Base-by-base conservation (phyloP, 495 filamentous ascomycete species). In the Xylaria sp. region DNA sequence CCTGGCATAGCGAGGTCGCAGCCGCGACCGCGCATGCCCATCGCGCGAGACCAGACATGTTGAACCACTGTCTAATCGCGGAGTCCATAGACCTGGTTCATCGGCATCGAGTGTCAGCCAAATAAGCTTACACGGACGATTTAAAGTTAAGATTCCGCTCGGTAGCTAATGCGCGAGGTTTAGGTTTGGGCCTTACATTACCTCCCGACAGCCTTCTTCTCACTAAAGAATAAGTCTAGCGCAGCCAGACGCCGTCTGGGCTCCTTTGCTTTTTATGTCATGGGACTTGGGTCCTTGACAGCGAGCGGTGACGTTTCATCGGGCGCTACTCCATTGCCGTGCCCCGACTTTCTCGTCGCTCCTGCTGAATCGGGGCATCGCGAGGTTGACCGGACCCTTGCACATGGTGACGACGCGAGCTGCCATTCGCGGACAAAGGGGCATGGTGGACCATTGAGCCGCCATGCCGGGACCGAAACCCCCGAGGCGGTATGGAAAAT, bases 331-430 rank as follows among this genome's bases (percentile, higher is more conserved):
- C 52, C 40, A 37, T 35, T 33, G 12, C 7, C 35, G 40, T 17
- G 40, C 35, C 64, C 66, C 26, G 52, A 41, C 41, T 57, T 7
- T 31, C 11, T 68, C 40, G 46, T 55, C 35, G 29, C 64, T 67
- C 64, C 64, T 67, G 46, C 64, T 67, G 33, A 17, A 65, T 67
- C 48, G 48, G 64, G 64, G 31, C 64, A 67, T 55, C 64, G 64
- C 43, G 64, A 53, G 35, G 35, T 55, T 67, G 11, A 24, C 41
- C 4, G 48, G 21, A 14, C 33, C 46, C 64, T 40, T 50, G 46
- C 64, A 67, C 48, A 55, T 53, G 64, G 64, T 12, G 21, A 26
- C 35, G 29, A 4, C 6, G 48, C 48, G 64, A 14, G 15, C 35
- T 55, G 15, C 33, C 33, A 67, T 67, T 67, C 64, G 64, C 48